Evolutionary conservation across 139 green algal species (phyloP).

Genomic region (Parachlorella kessleri): DNA sequence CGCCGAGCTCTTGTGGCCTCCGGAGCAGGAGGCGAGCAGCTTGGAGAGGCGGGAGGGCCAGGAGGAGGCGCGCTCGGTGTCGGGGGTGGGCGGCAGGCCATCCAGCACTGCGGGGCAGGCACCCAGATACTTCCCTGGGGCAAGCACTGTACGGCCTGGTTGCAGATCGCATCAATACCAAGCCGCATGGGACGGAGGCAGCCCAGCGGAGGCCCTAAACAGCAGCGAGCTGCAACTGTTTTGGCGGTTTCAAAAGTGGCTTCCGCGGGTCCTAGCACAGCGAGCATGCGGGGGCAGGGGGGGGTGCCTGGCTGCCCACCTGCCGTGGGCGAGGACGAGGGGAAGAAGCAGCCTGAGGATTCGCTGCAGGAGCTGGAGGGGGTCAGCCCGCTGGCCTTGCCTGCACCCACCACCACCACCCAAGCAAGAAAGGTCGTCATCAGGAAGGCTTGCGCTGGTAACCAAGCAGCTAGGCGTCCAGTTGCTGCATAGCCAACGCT

Average conservation of each 20-base stretch:
- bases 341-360: not conserved
- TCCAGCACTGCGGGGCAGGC: slow-evolving; percentile 11
- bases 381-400: not conserved
- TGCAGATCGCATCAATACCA: not conserved
- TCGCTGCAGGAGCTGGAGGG: slow-evolving; percentile 4
- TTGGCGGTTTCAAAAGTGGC: no score
- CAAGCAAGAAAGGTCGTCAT: no score
- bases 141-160: not conserved
- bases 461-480: no score
- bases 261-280: not conserved
- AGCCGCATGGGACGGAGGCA: no score
- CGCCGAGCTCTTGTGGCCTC: not conserved
- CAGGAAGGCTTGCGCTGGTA: no score
- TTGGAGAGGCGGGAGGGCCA: slow-evolving; percentile 30
- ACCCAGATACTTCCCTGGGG: no score
- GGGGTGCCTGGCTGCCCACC: not conserved
- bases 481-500: no score
- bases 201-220: not conserved
- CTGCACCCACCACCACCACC: no score
- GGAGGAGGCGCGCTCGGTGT: not conserved
- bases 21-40: slow-evolving; percentile 41
- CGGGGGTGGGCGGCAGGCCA: slow-evolving; percentile 14
- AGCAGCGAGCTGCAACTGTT: not conserved
- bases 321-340: slow-evolving; percentile 12
- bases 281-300: no score